These are phyloP conservation scores for Crataegus laevigata DNA, from an alignment of 306 rosid genomes.

Conservation along the genomic window DNA sequence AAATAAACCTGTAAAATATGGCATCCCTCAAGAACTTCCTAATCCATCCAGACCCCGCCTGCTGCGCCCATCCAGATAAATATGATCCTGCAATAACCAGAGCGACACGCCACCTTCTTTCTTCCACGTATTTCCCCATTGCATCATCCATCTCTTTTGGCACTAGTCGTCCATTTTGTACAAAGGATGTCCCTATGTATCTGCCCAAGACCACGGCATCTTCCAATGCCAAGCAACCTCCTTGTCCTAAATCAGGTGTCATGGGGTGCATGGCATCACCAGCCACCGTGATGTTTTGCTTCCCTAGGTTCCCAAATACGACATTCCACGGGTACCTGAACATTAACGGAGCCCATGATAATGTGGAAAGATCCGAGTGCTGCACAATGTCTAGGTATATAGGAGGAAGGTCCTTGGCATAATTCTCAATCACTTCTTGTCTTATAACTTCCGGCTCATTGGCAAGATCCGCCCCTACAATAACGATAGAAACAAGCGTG, in stretches of 20 bases:
- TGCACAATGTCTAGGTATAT: neutral
- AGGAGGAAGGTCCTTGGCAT: slow-evolving; percentile 12
- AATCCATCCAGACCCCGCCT: slow-evolving; percentile 3
- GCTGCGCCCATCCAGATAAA: slow-evolving; percentile 19
- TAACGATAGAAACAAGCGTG: neutral
- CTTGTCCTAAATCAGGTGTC: slow-evolving; percentile 16
- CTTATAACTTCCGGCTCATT: neutral
- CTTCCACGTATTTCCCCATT: slow-evolving; percentile 1
- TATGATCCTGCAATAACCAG: neutral
- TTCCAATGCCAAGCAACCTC: slow-evolving; percentile 7
- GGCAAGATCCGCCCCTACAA: neutral
- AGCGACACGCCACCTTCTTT: slow-evolving; percentile 20
- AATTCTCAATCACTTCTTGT: slow-evolving; percentile 1
- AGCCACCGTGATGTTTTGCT: slow-evolving; percentile 10
- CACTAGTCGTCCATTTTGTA: neutral
- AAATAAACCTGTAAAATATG: slow-evolving; percentile 8
- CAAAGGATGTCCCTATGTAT: neutral
- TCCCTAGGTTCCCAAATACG: slow-evolving; percentile 1
- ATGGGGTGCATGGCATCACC: slow-evolving; percentile 22
- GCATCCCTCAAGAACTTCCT: slow-evolving; percentile 9
- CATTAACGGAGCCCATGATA: slow-evolving; percentile 7
- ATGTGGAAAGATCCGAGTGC: slow-evolving; percentile 10
- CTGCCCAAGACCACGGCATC: slow-evolving; percentile 15
- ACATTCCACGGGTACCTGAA: slow-evolving; percentile 13
- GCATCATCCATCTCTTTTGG: neutral